Evolutionary conservation across 1,284 basidiomycete species (phyloP), one percentile per base, ranked within the genome.

Genomic region (Ganoderma resinaceum): DNA sequence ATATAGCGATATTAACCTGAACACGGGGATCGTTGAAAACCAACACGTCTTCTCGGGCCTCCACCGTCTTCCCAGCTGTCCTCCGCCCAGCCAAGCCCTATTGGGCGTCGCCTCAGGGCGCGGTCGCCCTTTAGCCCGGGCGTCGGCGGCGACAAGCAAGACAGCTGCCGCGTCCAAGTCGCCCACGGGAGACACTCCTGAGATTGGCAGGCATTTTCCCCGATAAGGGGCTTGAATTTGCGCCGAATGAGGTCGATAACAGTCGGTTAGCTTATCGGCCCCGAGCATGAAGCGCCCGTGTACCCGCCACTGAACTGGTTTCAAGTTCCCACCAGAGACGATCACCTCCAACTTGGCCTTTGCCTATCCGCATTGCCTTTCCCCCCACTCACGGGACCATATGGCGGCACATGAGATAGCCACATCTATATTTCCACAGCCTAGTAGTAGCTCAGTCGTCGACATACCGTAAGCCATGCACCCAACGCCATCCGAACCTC

Each of bases 11-110:
- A 40, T 60, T 60, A 40, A 38, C 23, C 58, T 66, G 66, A 62
- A 66, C 66, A 67, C 66, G 40, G 70, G 59, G 65, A 66, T 68
- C 68, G 70, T 63, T 67, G 67, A 33, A 38, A 42, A 46, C 61
- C 61, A 55, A 42, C n/a, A 33, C 42, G 23, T 55, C 37, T 55
- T 62, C 65, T 61, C 61, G 62, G 63, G 53, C 26, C 20, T 23
- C 31, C 12, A 18, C 57, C 40, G 20, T 12, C 52, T 66, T 67
- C 66, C 61, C 66, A 63, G 61, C 66, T 64, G 40, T 63, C 43
- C 53, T 18, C 60, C 29, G 35, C 46, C 43, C 46, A 38, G 26
- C 65, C 65, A 66, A 61, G 46, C 65, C 65, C 35, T 23, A 33
- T 55, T 35, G 31, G 57, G 43, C 42, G n/a, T 26, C 33, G 40